Evolutionary conservation across 139 green algal genomes (phyloP), one percentile per base, ranked within the genome.

Genomic region (Gonium pectorale): DNA sequence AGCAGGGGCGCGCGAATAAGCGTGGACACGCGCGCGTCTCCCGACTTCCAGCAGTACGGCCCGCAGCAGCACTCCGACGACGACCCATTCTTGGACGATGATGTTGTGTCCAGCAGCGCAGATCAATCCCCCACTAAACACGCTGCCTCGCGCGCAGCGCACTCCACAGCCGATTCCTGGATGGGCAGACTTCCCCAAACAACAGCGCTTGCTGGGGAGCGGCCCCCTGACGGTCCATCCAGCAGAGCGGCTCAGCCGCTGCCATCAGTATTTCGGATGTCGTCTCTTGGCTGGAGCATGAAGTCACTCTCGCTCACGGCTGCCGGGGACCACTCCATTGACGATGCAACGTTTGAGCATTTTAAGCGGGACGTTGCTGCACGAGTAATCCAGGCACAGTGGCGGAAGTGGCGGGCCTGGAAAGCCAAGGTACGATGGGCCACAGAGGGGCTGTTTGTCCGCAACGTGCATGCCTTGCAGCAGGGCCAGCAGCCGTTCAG

Each of bases 321-420:
- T n/a, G n/a, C n/a, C n/a, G n/a, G n/a, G n/a, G n/a, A n/a, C n/a
- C n/a, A n/a, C n/a, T n/a, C n/a, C n/a, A n/a, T n/a, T n/a, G n/a
- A n/a, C n/a, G n/a, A n/a, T n/a, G n/a, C n/a, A n/a, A n/a, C 84
- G 44, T 82, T 88, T 59, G 83, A 87, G 26, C 52, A 63, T 29
- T 86, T 93, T 33, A 92, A 67, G 35, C 73, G 85, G 22, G 91
- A 92, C 33, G 72, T 94, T 62, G 91, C 91, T 7, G 91, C 87
- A 7, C 85, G 91, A n/a, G 90, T 94, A 67, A 94, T 94, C 62
- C 91, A 94, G 54, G 51, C 81, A 0, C 80, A 92, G 38, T 94
- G 89, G 89, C 80, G 88, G 2, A 8, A 71, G 40, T 90, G 70
- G 68, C 33, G 41, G n/a, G 35, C 15, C 7, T 87, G 86, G 80